Evolutionary conservation across 208 protist genomes (phyloP).

Genomic region (Acanthamoeba rhysodes): DNA sequence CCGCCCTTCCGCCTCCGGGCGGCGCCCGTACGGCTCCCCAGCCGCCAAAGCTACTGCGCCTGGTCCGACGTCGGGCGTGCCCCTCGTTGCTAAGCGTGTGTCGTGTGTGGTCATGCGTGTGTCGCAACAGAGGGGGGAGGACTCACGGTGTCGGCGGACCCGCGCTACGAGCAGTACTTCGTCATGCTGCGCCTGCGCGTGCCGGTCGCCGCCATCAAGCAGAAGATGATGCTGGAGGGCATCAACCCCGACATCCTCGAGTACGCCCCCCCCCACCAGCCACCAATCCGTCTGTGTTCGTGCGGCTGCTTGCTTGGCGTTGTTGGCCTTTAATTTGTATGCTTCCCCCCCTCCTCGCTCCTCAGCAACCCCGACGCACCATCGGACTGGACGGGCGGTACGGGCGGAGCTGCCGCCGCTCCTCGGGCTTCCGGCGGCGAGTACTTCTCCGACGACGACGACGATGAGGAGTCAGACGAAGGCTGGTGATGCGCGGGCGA

Average conservation of each 20-base stretch:
- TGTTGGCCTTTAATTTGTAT: too few species aligned
- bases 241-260: conserved; percentile 76
- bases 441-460: background rate
- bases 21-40: background rate
- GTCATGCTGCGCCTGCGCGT: conserved; percentile 48
- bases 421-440: background rate
- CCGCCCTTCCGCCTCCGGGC: background rate
- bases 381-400: background rate
- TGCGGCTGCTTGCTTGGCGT: too few species aligned
- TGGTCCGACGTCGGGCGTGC: too few species aligned
- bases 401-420: background rate
- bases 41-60: background rate
- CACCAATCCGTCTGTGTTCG: too few species aligned
- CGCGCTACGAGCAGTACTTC: conserved; percentile 73
- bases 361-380: conserved; percentile 23
- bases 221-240: conserved; percentile 74
- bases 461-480: background rate
- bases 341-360: too few species aligned
- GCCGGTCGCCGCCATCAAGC: conserved; percentile 68
- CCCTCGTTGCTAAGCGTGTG: too few species aligned
- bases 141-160: conserved; percentile 51
- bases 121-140: background rate
- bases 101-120: too few species aligned
- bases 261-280: background rate
- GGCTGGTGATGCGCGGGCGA: background rate